These are phyloP conservation scores for Babesia divergens DNA, from an alignment of 169 alveolate genomes.

Conservation along the genomic window DNA sequence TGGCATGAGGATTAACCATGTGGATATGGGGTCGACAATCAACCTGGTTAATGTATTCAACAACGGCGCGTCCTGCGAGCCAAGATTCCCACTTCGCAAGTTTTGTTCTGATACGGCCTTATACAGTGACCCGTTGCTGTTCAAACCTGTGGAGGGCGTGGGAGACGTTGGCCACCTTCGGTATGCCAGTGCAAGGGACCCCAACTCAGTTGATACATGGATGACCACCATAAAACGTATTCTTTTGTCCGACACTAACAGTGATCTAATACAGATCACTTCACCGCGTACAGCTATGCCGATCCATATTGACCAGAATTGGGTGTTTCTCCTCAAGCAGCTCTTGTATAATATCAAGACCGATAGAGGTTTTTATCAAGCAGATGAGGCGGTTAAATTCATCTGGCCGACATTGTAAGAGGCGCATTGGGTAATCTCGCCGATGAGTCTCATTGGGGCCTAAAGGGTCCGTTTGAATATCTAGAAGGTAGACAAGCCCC, in stretches of 20 bases:
- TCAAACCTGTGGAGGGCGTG: neutral
- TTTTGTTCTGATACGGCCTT: constrained; percentile 1
- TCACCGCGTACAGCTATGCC: constrained; percentile 29
- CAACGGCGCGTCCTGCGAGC: neutral
- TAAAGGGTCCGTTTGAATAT: too few relatives aligned
- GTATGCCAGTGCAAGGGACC: constrained; percentile 1
- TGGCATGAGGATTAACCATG: neutral
- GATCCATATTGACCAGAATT: constrained; percentile 12
- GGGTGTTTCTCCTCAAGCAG: constrained; percentile 22
- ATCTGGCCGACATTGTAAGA: constrained; percentile 29
- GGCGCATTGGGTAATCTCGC: too few relatives aligned
- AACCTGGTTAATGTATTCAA: neutral
- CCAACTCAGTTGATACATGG: constrained; percentile 8
- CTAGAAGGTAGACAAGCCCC: too few relatives aligned
- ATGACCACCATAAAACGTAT: constrained; percentile 6
- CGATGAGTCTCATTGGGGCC: too few relatives aligned
- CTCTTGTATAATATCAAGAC: neutral
- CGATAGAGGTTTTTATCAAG: neutral
- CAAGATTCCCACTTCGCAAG: neutral
- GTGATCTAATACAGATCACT: constrained; percentile 5
- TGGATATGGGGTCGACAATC: neutral
- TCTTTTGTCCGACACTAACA: neutral
- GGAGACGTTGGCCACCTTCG: neutral
- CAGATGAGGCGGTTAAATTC: constrained; percentile 20
- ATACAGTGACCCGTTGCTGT: neutral